Evolutionary conservation across 306 rosid genomes (phyloP).

Genomic region (Crotalaria pallida): DNA sequence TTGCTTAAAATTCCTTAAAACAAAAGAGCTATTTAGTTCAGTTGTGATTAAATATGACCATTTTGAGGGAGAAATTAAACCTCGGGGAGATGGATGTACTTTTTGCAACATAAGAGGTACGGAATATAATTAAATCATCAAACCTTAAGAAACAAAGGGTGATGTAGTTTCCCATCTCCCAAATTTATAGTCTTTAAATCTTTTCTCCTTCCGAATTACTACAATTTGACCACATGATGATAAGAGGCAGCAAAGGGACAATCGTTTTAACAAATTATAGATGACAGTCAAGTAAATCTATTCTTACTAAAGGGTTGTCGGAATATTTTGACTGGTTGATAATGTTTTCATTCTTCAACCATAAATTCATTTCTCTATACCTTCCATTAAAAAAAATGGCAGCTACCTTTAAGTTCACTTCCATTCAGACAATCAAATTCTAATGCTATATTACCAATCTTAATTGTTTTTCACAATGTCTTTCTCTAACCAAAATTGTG

Average conservation of each 20-base stretch:
- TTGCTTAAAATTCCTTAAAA: too few species aligned
- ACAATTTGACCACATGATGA: background rate
- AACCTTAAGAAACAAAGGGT: too few species aligned
- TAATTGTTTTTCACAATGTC: background rate
- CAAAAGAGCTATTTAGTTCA: too few species aligned
- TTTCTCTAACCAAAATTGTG: background rate
- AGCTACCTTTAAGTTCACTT: background rate
- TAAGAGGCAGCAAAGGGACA: background rate
- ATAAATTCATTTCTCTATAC: background rate
- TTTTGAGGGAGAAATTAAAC: too few species aligned
- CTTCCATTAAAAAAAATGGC: background rate
- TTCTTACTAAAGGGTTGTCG: background rate
- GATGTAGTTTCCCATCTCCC: too few species aligned
- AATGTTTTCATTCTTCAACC: background rate
- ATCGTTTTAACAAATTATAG: background rate
- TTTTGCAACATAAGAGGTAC: too few species aligned
- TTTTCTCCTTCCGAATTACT: background rate
- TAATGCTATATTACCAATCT: background rate
- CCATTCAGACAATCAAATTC: conserved; percentile 8
- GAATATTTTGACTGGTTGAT: background rate
- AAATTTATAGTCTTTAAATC: background rate
- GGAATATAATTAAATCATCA: too few species aligned
- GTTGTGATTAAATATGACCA: too few species aligned
- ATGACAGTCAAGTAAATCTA: background rate
- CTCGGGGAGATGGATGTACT: too few species aligned